Conservation (phyloP, 2,329 filamentous ascomycete species). For the Nakataea oryzae region DNA sequence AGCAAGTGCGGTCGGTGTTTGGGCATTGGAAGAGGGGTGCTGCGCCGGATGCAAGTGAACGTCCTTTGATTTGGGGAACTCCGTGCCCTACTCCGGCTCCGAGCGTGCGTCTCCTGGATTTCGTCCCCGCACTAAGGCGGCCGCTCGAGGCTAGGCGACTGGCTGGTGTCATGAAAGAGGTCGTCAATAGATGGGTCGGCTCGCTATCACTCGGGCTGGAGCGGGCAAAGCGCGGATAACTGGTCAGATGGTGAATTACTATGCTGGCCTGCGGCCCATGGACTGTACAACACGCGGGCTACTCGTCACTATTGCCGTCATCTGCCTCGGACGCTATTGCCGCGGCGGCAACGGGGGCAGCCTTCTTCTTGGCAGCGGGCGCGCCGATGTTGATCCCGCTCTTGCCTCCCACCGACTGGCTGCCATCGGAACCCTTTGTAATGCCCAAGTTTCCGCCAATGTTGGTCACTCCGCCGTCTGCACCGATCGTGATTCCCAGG, state of each 20-base stretch:
- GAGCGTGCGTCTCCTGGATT: not conserved
- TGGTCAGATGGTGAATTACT: not conserved
- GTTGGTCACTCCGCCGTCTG: constrained; percentile 8
- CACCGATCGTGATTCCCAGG: constrained; percentile 8
- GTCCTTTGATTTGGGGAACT: not conserved
- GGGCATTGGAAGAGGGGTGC: not conserved
- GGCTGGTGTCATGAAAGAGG: too few relatives aligned
- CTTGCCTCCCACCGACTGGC: constrained; percentile 11
- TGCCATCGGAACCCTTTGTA: constrained; percentile 12
- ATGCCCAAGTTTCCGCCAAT: constrained; percentile 11
- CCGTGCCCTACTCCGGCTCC: not conserved
- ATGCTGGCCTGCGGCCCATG: not conserved
- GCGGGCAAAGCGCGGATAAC: not conserved
- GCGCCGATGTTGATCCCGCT: constrained; percentile 11
- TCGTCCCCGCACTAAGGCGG: not conserved
- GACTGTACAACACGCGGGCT: not conserved
- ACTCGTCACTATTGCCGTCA: not conserved
- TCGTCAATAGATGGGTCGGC: not conserved
- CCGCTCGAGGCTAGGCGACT: not conserved
- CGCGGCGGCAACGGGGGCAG: too few relatives aligned
- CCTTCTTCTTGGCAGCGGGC: not conserved
- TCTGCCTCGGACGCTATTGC: not conserved
- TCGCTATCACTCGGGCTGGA: not conserved
- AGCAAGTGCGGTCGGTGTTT: not conserved
- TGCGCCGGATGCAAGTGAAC: not conserved